phyloP scores from a whole-genome alignment of 2,329 filamentous ascomycete species.

The Calonectria multiphialidica region DNA sequence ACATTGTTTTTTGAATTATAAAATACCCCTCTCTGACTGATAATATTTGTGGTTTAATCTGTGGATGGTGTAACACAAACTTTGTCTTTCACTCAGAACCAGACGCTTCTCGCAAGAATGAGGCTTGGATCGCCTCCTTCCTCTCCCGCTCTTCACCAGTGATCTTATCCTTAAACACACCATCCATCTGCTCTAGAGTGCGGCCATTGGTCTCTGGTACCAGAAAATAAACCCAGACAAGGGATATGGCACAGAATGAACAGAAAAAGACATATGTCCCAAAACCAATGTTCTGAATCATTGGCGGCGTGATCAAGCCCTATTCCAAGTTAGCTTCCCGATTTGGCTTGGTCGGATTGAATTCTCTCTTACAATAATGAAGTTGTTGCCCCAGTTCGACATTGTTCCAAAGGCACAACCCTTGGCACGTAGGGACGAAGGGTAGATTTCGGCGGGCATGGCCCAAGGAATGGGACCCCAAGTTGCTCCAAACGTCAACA shows the following conservation, averaged over 20 bases:
- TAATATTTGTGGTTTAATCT: too few species aligned
- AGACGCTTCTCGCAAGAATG: background rate
- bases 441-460: conserved; percentile 14
- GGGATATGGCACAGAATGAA: background rate
- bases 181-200: background rate
- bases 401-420: conserved; percentile 3
- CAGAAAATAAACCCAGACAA: background rate
- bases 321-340: background rate
- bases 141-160: background rate
- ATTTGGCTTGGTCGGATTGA: too few species aligned
- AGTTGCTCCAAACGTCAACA: background rate
- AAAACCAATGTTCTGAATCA: background rate
- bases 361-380: background rate
- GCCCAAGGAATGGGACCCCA: conserved; percentile 21
- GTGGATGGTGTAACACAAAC: background rate
- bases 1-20: too few species aligned
- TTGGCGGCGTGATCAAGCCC: background rate
- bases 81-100: background rate
- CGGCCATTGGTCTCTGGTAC: background rate
- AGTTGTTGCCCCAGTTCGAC: conserved; percentile 10
- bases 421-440: conserved; percentile 13
- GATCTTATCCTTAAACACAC: background rate
- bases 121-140: background rate
- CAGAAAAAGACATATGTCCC: background rate
- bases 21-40: too few species aligned